Evolutionary conservation across 2,329 filamentous ascomycete genomes (phyloP), one percentile per base, ranked within the genome.

Genomic region (Neopestalotiopsis sp.): DNA sequence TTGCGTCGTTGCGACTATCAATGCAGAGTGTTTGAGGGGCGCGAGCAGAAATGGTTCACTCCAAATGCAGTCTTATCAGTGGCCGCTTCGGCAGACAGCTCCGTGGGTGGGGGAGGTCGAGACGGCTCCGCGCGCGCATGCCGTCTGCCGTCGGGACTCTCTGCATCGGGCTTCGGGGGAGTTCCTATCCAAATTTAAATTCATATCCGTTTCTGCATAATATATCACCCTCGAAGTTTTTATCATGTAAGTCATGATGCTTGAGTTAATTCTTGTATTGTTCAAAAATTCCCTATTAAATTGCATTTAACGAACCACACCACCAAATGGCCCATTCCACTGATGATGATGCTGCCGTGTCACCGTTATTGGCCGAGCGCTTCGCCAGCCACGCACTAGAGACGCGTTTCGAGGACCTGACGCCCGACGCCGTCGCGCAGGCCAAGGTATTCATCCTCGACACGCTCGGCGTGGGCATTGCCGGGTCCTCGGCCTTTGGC

Each of bases 401-500:
- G 42, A 64, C 65, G 20, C 40, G 58, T 2, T 69, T 56, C 38
- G 53, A 62, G n/a, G 65, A 69, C 61, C 68, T 69, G 5, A 63
- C 68, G 2, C 20, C 65, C 40, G 68, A 69, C 38, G 68, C 65
- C 59, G 53, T 69, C 64, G 68, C 68, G 4, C 65, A 64, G 34
- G 61, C 68, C 24, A 69, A 69, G 40, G 61, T 65, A 2, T 69
- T 67, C 49, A 69, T 69, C 24, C 49, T 69, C 20, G 65, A 69
- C 49, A 67, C 68, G 14, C 42, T 69, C 13, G 68, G 68, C 49
- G 65, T 69, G 13, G 68, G 68, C 30, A 67, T 67, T 56, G 59
- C 68, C 12, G 68, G 68, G 34, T 69, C 68, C n/a, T 69, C 68
- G 12, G 68, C 68, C 13, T 67, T 64, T 24, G 68, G 68, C 20